Base-by-base conservation (phyloP, 2,329 filamentous ascomycete species). In the Clonostachys solani region DNA sequence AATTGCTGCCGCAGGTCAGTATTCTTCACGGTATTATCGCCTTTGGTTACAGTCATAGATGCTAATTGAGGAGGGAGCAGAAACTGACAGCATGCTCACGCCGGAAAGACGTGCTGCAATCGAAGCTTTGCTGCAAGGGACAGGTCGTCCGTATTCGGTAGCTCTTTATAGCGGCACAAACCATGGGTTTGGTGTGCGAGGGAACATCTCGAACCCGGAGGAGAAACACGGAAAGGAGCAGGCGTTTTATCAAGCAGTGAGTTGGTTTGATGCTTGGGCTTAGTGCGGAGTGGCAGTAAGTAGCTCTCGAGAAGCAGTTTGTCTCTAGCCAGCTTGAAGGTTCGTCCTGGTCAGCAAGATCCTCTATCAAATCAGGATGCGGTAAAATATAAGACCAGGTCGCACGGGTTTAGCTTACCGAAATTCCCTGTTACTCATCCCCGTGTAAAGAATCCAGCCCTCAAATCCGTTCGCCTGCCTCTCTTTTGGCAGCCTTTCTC, bases 211-310 rank as follows among this genome's bases (percentile, higher is more conserved):
- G 5, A 66, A 74, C 44, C 67, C 70, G 1, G 54, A 63, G 54
- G 68, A 78, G 58, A 82, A 77, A 63, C 89, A 80, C 60, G 84
- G 81, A 10, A 90, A 90, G 71, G 85, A 90, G 65, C 75, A 80
- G 58, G 86, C 87, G 2, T 90, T 90, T 63, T 70, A 78, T 55
- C 86, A 90, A 71, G 86, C 86, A n/a, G 75, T 88, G 43, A 66
- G 73, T 49, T 91, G 85, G 83, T 89, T 91, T 58, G 75, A 84
- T 46, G 73, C 81, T 1, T 73, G 67, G 66, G 36, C 36, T n/a
- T 38, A 38, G 36, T 7, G 36, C 8, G n/a, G n/a, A n/a, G n/a
- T n/a, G 4, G 23, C 9, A 29, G 23, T 10, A 29, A 9, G 23
- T 29, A 9, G 9, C 3, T 29, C 3, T 29, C 9, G 9, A 29